A percentile compares a stretch with the other conserved stretches of the same genome.
phyloP scores from a whole-genome alignment of 768 basidiomycete genomes.

The Roridomyces roridus region DNA sequence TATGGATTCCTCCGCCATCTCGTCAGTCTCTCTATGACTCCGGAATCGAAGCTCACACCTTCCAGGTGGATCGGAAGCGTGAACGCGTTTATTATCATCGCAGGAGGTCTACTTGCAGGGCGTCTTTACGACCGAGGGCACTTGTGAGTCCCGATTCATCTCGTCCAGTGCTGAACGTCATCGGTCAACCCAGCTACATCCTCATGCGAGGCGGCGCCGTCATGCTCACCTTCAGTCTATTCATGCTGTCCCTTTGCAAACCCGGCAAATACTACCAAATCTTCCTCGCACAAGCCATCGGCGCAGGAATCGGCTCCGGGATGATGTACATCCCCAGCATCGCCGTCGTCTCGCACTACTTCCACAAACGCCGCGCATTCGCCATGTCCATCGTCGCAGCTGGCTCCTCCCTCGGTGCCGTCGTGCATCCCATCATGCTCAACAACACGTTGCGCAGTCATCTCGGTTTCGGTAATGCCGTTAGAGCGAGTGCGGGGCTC shows the following conservation, averaged over 20 bases:
- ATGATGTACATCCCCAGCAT: conserved; percentile 52
- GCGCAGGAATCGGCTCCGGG: conserved; percentile 47
- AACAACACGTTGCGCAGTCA: conserved; percentile 55
- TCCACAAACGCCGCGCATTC: conserved; percentile 40
- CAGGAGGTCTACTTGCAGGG: conserved; percentile 46
- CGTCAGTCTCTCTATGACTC: neutral
- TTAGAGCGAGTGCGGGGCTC: conserved; percentile 54
- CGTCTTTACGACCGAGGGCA: conserved; percentile 54
- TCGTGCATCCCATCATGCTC: conserved; percentile 67
- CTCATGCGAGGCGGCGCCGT: conserved; percentile 41
- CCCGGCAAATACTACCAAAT: conserved; percentile 50
- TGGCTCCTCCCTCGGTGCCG: conserved; percentile 64
- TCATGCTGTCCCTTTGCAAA: conserved; percentile 52
- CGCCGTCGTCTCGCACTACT: conserved; percentile 52
- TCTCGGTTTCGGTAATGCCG: conserved; percentile 59
- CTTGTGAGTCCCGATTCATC: conserved; percentile 43
- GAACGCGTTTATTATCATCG: conserved; percentile 49
- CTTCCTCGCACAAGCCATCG: conserved; percentile 51
- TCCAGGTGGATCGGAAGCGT: conserved; percentile 35
- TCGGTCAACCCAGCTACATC: conserved; percentile 26
- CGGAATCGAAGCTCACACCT: neutral
- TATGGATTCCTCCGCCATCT: conserved; percentile 1
- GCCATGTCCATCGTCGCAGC: conserved; percentile 53
- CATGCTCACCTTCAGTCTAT: conserved; percentile 42
- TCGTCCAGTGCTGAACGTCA: neutral